Evolutionary conservation across 345 rosid genomes (phyloP).

Genomic region (Litchi chinensis): DNA sequence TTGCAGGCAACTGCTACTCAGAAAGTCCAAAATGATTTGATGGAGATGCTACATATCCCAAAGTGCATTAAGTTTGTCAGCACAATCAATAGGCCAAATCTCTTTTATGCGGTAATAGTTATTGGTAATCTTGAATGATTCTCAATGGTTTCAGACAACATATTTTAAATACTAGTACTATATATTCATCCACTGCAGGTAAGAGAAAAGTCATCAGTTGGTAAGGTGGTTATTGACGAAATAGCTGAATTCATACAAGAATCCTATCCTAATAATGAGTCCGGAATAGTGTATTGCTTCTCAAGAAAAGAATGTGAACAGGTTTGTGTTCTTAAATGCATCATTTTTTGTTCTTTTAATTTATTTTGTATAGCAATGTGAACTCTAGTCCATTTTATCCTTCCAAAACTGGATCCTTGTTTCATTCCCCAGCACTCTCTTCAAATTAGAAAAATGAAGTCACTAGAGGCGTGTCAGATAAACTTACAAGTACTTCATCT

Average conservation of each 20-base stretch:
- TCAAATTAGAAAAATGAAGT: neutral
- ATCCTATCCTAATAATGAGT: slow-evolving; percentile 83
- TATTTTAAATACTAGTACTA: slow-evolving; percentile 11
- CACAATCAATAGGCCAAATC: slow-evolving; percentile 95
- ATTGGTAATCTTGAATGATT: slow-evolving; percentile 4
- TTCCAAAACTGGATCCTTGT: neutral
- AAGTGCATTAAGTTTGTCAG: slow-evolving; percentile 83
- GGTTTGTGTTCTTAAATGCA: slow-evolving; percentile 42
- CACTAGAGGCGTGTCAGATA: neutral
- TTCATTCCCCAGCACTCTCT: neutral
- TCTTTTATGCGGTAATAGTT: slow-evolving; percentile 76
- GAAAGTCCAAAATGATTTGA: slow-evolving; percentile 87
- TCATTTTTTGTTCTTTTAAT: neutral
- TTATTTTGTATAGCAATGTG: neutral
- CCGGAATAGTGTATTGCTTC: slow-evolving; percentile 96
- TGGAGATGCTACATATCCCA: slow-evolving; percentile 84
- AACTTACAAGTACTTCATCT: neutral
- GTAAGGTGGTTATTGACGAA: slow-evolving; percentile 77
- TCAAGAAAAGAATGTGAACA: slow-evolving; percentile 96
- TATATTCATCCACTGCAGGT: slow-evolving; percentile 53
- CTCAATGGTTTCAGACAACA: slow-evolving; percentile 18
- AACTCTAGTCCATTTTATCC: neutral
- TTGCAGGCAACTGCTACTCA: slow-evolving; percentile 94
- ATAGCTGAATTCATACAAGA: slow-evolving; percentile 77
- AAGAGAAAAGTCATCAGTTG: slow-evolving; percentile 81